Conservation (phyloP, 2,329 filamentous ascomycete genomes). For the Aspergillus cejpii region DNA sequence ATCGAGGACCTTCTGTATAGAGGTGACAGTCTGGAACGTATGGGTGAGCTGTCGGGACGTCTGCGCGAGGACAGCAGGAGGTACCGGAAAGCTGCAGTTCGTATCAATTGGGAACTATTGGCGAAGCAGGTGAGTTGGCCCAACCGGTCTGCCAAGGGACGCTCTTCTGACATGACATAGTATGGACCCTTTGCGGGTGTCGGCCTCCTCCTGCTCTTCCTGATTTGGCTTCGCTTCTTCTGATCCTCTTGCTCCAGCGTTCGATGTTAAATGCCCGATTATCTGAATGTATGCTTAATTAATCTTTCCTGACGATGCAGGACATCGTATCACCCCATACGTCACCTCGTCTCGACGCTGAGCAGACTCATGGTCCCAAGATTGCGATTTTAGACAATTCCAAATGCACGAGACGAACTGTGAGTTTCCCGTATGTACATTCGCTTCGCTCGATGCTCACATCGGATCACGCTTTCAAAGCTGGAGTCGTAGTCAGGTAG, state of each 20-base stretch:
- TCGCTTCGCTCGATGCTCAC: not conserved
- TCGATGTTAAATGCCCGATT: constrained; percentile 13
- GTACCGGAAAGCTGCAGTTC: constrained; percentile 83
- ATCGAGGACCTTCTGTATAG: constrained; percentile 96
- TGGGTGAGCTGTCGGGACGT: constrained; percentile 88
- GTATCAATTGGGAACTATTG: constrained; percentile 96
- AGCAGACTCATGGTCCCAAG: not conserved
- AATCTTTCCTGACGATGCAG: constrained; percentile 30
- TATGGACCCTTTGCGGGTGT: constrained; percentile 85
- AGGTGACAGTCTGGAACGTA: constrained; percentile 87
- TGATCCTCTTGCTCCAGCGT: constrained; percentile 35
- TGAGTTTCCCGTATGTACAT: not conserved
- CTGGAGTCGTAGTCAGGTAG: not conserved
- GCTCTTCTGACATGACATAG: constrained; percentile 36
- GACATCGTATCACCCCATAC: constrained; percentile 19
- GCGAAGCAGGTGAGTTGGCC: constrained; percentile 64
- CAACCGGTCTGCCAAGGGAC: not conserved
- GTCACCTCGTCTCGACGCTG: not conserved
- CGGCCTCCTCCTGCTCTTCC: constrained; percentile 73
- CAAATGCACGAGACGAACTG: not conserved
- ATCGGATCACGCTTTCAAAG: not conserved
- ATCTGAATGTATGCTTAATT: constrained; percentile 36
- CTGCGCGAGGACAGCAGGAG: constrained; percentile 89
- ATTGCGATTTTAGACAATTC: not conserved
- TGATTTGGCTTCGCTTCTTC: constrained; percentile 92